A percentile compares a stretch with the other conserved stretches of the same genome.
Evolutionary conservation across 257 asterid genomes (phyloP).

Genomic region (Nicotiana noctiflora): DNA sequence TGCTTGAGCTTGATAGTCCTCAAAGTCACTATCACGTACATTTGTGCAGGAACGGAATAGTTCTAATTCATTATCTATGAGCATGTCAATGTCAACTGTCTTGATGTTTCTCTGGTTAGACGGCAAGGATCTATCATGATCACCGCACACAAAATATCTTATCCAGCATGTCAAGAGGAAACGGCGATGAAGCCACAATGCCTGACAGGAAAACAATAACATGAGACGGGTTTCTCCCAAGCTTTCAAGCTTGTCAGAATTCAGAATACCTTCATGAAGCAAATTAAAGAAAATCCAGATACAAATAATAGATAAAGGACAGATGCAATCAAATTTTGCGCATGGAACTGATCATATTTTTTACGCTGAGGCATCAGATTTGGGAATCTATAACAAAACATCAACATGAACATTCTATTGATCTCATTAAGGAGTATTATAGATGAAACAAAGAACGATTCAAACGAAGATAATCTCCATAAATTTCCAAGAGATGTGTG

Average conservation of each 20-base stretch:
- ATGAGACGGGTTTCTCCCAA: background rate
- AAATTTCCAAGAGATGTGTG: background rate
- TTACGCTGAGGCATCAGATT: background rate
- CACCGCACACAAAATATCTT: conserved; percentile 32
- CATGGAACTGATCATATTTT: background rate
- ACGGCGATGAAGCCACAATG: conserved; percentile 96
- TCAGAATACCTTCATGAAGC: background rate
- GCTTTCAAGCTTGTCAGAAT: background rate
- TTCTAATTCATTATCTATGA: conserved; percentile 42
- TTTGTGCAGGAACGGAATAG: conserved; percentile 43
- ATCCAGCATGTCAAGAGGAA: conserved; percentile 70
- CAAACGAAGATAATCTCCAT: background rate
- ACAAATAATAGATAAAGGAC: background rate
- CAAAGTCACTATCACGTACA: conserved; percentile 55
- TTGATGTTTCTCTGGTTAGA: conserved; percentile 12
- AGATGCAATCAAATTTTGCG: background rate
- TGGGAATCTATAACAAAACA: background rate
- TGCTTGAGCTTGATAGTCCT: conserved; percentile 78
- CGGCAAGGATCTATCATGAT: conserved; percentile 6
- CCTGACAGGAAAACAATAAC: conserved; percentile 28
- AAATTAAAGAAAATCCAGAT: background rate
- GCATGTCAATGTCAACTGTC: conserved; percentile 20
- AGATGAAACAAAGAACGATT: background rate
- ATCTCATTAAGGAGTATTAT: background rate
- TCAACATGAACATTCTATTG: background rate